These are phyloP conservation scores for Xylariaceae sp. DNA, from an alignment of 2,329 filamentous ascomycete genomes.

Conservation along the genomic window DNA sequence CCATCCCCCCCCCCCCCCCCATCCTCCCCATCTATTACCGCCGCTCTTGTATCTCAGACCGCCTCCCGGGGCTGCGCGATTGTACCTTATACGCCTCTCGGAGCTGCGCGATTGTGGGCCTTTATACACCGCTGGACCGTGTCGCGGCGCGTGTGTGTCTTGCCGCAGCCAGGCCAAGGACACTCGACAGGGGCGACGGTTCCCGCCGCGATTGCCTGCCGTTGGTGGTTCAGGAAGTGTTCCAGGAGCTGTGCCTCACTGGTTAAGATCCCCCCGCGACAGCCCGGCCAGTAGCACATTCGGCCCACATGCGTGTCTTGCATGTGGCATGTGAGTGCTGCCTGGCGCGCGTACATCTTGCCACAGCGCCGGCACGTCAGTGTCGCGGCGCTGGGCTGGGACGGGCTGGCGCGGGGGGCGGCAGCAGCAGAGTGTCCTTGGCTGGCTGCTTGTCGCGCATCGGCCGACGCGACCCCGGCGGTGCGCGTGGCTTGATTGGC, in stretches of 20 bases:
- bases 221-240: neutral
- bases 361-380: neutral
- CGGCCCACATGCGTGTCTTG: neutral
- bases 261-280: neutral
- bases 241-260: neutral
- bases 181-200: neutral
- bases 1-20: no score
- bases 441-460: no score
- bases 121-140: constrained; percentile 6
- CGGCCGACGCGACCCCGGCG: no score
- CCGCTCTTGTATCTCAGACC: neutral
- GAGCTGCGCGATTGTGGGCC: neutral
- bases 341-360: neutral
- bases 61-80: neutral
- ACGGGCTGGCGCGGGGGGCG: no score
- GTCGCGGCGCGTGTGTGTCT: neutral
- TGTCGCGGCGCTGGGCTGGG: no score
- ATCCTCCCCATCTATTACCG: neutral
- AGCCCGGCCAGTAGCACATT: neutral
- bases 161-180: constrained; percentile 1
- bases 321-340: neutral
- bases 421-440: no score
- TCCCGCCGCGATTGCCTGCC: neutral
- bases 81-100: neutral
- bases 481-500: no score